Percentiles rank a stretch among this genome's conserved stretches.
phyloP scores from a whole-genome alignment of 2,329 filamentous ascomycete genomes.

The Colletotrichum sojae region DNA sequence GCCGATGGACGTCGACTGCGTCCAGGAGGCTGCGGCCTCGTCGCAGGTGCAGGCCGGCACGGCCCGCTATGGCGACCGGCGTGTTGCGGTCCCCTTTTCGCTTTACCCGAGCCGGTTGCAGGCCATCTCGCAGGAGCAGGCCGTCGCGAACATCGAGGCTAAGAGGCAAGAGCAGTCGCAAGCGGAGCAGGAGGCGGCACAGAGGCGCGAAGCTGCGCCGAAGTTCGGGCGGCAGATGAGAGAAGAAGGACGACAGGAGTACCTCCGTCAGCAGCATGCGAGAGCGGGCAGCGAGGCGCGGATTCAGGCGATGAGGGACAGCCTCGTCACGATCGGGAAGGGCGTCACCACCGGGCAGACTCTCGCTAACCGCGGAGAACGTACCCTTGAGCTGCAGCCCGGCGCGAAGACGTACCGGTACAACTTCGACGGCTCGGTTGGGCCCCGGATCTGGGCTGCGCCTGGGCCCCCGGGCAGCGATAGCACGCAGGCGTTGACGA shows the following conservation, averaged over 20 bases:
- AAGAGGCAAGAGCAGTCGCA: too few relatives aligned
- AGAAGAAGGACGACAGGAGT: background rate
- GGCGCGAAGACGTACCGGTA: background rate
- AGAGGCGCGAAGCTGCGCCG: background rate
- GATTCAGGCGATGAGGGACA: background rate
- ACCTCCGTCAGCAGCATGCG: background rate
- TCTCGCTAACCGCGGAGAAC: too few relatives aligned
- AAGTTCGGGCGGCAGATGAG: background rate
- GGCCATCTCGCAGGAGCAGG: background rate
- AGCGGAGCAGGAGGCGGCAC: background rate
- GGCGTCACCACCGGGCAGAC: background rate
- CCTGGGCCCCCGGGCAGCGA: background rate
- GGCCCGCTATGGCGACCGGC: background rate
- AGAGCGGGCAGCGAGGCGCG: background rate
- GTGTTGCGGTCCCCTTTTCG: constrained; percentile 11
- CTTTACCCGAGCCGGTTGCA: background rate
- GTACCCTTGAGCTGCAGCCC: background rate
- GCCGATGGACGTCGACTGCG: background rate
- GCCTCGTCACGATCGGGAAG: background rate
- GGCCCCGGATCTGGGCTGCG: background rate
- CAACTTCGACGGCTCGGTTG: background rate
- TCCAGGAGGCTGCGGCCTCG: background rate
- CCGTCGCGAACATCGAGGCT: background rate
- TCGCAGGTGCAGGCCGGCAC: background rate
- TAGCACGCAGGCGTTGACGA: background rate